phyloP scores from a whole-genome alignment of 768 basidiomycete genomes.

The Trametes sanguinea region DNA sequence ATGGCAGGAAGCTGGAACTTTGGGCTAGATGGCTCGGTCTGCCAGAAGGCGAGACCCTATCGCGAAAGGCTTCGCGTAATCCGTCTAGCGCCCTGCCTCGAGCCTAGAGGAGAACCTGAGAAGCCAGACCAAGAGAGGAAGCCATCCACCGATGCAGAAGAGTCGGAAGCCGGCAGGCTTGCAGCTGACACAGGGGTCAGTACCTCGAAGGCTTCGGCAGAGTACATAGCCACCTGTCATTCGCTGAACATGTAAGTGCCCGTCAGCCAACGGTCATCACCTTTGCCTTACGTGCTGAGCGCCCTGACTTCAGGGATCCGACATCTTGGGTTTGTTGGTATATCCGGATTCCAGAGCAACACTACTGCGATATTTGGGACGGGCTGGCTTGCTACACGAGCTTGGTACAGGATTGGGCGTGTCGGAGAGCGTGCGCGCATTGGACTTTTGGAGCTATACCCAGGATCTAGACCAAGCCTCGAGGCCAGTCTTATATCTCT shows the following conservation, averaged over 20 bases:
- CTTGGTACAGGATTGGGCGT: constrained; percentile 27
- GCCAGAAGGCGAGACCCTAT: neutral
- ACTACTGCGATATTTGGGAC: constrained; percentile 57
- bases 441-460: constrained; percentile 74
- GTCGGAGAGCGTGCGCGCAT: constrained; percentile 22
- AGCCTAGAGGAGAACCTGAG: constrained; percentile 29
- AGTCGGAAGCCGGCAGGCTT: constrained; percentile 15
- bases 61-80: constrained; percentile 17
- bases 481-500: neutral
- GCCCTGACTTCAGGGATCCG: constrained; percentile 45
- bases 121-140: constrained; percentile 51
- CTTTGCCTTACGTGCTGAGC: neutral
- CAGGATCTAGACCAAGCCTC: constrained; percentile 2
- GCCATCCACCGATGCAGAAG: constrained; percentile 25
- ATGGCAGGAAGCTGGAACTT: constrained; percentile 74
- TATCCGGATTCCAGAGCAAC: constrained; percentile 76
- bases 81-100: constrained; percentile 23
- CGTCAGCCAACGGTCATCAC: neutral
- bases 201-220: constrained; percentile 31
- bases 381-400: constrained; percentile 44
- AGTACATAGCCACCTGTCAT: constrained; percentile 55
- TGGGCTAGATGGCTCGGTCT: constrained; percentile 73
- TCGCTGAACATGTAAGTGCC: constrained; percentile 56
- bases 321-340: constrained; percentile 60
- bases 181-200: constrained; percentile 13